Evolutionary conservation across 495 filamentous ascomycete species (phyloP).

Genomic region (Tuber aestivum): DNA sequence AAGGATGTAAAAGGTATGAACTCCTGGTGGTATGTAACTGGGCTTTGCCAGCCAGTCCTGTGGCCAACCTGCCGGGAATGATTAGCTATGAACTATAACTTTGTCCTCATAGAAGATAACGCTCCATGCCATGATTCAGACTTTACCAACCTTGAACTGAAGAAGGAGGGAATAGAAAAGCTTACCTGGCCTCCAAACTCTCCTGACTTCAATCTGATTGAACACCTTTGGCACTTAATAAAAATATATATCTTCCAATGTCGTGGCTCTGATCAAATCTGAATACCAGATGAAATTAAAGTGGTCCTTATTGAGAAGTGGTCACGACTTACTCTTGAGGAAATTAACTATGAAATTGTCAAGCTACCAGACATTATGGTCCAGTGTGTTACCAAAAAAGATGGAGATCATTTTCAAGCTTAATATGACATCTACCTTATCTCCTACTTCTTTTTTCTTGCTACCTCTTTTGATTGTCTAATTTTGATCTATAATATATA

Average conservation of each 20-base stretch:
- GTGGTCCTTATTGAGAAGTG: too few relatives aligned
- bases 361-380: too few relatives aligned
- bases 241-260: background rate
- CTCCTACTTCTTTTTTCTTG: too few relatives aligned
- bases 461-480: too few relatives aligned
- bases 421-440: too few relatives aligned
- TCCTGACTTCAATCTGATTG: constrained; percentile 18
- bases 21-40: constrained; percentile 5
- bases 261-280: background rate
- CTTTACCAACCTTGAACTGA: constrained; percentile 6
- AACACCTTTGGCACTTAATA: background rate
- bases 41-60: background rate
- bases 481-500: too few relatives aligned
- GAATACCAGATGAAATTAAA: background rate
- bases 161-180: constrained; percentile 10
- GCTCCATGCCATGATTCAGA: constrained; percentile 3
- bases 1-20: constrained; percentile 1
- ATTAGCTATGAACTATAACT: constrained; percentile 2
- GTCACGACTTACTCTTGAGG: too few relatives aligned
- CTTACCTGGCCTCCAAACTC: constrained; percentile 9
- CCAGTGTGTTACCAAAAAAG: too few relatives aligned
- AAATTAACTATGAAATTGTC: too few relatives aligned
- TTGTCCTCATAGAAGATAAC: constrained; percentile 8
- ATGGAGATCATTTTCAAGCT: too few relatives aligned
- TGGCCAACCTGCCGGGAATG: constrained; percentile 8